A percentile compares a stretch with the other conserved stretches of the same genome.
phyloP scores from a whole-genome alignment of 2,329 filamentous ascomycete species.

The Apiospora marii region DNA sequence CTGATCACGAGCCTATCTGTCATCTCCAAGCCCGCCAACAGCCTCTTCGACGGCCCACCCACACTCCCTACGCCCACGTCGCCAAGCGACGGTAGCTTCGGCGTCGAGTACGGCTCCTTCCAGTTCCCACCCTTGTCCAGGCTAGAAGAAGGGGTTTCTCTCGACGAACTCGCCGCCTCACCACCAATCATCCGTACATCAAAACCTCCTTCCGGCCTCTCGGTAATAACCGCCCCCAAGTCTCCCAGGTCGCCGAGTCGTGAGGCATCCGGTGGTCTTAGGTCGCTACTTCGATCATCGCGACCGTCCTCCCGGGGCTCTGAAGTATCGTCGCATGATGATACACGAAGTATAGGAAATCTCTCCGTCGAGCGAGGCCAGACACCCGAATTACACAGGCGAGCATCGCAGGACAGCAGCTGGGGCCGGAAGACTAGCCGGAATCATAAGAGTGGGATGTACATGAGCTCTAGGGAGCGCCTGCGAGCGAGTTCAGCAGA shows the following conservation, averaged over 20 bases:
- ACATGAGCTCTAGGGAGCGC: conserved; percentile 76
- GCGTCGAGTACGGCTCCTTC: conserved; percentile 77
- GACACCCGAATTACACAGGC: conserved; percentile 58
- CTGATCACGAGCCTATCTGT: conserved; percentile 75
- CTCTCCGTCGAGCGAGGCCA: conserved; percentile 66
- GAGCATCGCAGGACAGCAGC: conserved; percentile 67
- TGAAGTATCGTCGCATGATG: conserved; percentile 62
- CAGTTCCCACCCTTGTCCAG: conserved; percentile 59
- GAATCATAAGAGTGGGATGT: conserved; percentile 68
- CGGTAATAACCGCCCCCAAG: conserved; percentile 71
- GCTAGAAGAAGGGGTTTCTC: conserved; percentile 54
- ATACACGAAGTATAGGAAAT: conserved; percentile 69
- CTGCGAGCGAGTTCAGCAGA: conserved; percentile 69
- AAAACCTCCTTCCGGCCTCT: conserved; percentile 80
- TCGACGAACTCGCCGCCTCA: conserved; percentile 67
- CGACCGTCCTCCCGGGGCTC: conserved; percentile 68
- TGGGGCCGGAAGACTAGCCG: conserved; percentile 66
- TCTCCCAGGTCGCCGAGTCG: conserved; percentile 57
- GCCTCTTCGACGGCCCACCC: conserved; percentile 70
- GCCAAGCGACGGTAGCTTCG: conserved; percentile 63
- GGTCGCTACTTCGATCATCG: conserved; percentile 66
- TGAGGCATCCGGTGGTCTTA: conserved; percentile 59
- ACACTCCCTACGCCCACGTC: conserved; percentile 46
- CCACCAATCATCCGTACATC: conserved; percentile 82
- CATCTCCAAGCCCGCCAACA: conserved; percentile 71